A percentile compares a stretch with the other conserved stretches of the same genome.
Evolutionary conservation across 495 filamentous ascomycete species (phyloP).

Genomic region (Xylaria acuta): DNA sequence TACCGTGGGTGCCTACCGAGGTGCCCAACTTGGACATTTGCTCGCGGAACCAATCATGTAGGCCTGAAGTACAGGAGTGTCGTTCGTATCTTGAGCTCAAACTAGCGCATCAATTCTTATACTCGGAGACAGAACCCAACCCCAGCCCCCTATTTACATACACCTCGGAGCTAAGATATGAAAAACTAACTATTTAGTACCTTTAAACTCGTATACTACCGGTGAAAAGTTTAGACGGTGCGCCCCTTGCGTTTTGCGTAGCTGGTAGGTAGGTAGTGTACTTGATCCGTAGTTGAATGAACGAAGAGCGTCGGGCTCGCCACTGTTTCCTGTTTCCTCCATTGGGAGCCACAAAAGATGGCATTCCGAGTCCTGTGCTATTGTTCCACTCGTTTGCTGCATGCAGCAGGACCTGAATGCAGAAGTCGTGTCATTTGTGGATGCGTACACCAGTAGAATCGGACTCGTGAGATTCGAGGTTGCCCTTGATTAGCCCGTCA

Average conservation of each 20-base stretch:
- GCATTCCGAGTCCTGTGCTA: slow-evolving; percentile 1
- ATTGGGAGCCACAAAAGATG: not conserved
- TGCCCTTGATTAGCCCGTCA: slow-evolving; percentile 18
- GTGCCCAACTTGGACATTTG: not conserved
- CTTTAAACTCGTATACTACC: not conserved
- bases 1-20: not conserved
- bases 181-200: not conserved
- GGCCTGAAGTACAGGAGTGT: not conserved
- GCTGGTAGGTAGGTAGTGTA: not conserved
- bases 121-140: no score
- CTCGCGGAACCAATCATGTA: not conserved
- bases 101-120: slow-evolving; percentile 14
- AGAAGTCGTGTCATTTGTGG: slow-evolving; percentile 22
- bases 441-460: slow-evolving; percentile 26
- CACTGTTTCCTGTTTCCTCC: not conserved
- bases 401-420: slow-evolving; percentile 20
- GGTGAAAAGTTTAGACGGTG: not conserved
- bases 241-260: not conserved
- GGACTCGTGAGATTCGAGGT: slow-evolving; percentile 1
- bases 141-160: not conserved
- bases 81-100: slow-evolving; percentile 9
- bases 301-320: not conserved
- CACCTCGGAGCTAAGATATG: not conserved
- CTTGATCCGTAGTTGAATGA: not conserved
- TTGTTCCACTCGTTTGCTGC: slow-evolving; percentile 2